Conservation (phyloP, 1,139 yeast species). For the Debaryomyces nepalensis region DNA sequence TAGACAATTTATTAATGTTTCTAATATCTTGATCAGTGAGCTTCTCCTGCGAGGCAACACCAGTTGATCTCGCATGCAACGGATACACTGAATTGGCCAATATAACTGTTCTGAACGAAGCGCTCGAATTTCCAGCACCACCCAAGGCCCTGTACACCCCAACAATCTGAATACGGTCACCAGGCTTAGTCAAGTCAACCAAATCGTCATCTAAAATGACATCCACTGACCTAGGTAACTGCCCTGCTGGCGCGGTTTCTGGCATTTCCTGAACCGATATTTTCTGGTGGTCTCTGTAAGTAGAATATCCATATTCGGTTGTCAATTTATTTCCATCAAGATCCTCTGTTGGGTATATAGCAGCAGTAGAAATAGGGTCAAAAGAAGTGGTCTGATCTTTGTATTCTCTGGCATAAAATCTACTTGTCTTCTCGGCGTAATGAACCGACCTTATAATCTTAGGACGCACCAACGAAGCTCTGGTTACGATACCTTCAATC, state of each 20-base stretch:
- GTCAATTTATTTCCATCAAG: constrained; percentile 83
- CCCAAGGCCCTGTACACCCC: constrained; percentile 95
- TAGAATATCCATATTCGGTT: constrained; percentile 93
- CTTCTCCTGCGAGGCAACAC: constrained; percentile 76
- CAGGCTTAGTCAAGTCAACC: constrained; percentile 92
- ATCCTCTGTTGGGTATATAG: constrained; percentile 93
- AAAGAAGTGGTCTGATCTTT: constrained; percentile 92
- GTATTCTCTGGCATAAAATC: constrained; percentile 89
- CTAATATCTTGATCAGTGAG: constrained; percentile 85
- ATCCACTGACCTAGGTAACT: constrained; percentile 90
- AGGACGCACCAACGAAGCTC: constrained; percentile 92
- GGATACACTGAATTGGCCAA: constrained; percentile 90
- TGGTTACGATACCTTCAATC: constrained; percentile 93
- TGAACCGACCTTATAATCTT: constrained; percentile 92
- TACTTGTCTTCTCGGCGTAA: constrained; percentile 82
- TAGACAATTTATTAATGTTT: constrained; percentile 79
- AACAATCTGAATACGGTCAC: constrained; percentile 92
- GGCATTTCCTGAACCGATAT: constrained; percentile 97
- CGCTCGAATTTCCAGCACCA: constrained; percentile 66
- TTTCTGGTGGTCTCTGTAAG: constrained; percentile 93
- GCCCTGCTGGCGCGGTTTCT: constrained; percentile 98
- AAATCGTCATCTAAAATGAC: constrained; percentile 91
- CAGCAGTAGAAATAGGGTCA: constrained; percentile 82
- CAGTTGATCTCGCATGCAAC: constrained; percentile 84
- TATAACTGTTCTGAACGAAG: constrained; percentile 79